Evolutionary conservation across 495 filamentous ascomycete genomes (phyloP).

Genomic region (Pyrenula massariospora): DNA sequence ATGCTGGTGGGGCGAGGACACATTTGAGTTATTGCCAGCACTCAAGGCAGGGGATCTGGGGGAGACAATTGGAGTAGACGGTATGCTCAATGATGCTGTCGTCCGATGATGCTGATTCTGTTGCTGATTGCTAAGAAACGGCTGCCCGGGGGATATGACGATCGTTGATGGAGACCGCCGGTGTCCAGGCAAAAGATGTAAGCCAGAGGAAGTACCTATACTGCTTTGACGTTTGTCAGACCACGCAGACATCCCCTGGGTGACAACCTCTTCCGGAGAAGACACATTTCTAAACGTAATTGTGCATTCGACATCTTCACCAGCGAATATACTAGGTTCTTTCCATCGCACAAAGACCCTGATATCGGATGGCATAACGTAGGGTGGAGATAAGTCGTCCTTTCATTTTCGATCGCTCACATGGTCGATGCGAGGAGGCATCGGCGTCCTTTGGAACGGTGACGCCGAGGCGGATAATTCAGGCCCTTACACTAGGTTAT

Average conservation of each 20-base stretch:
- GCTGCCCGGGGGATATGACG: not conserved
- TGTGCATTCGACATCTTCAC: conserved; percentile 84
- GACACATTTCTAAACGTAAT: conserved; percentile 94
- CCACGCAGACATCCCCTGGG: not conserved
- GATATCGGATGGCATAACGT: conserved; percentile 50
- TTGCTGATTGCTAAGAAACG: conserved; percentile 27
- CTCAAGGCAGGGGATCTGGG: not conserved
- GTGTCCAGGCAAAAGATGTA: not conserved
- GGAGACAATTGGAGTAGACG: not conserved
- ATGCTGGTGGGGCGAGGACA: conserved; percentile 33
- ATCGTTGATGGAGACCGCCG: not conserved
- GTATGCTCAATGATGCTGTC: not conserved
- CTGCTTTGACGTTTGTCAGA: not conserved
- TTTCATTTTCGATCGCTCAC: not conserved
- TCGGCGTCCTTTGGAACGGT: not conserved
- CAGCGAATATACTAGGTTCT: conserved; percentile 83
- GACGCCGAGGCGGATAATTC: not conserved
- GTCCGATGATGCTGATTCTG: conserved; percentile 6
- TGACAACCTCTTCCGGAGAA: not conserved
- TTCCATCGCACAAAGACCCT: conserved; percentile 92
- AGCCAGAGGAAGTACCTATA: not conserved
- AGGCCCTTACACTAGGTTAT: no score
- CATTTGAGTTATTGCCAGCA: not conserved
- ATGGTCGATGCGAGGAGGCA: not conserved
- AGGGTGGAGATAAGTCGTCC: not conserved